Evolutionary conservation across 2,329 filamentous ascomycete genomes (phyloP), one percentile per base, ranked within the genome.

Genomic region (Penicillium sp.): DNA sequence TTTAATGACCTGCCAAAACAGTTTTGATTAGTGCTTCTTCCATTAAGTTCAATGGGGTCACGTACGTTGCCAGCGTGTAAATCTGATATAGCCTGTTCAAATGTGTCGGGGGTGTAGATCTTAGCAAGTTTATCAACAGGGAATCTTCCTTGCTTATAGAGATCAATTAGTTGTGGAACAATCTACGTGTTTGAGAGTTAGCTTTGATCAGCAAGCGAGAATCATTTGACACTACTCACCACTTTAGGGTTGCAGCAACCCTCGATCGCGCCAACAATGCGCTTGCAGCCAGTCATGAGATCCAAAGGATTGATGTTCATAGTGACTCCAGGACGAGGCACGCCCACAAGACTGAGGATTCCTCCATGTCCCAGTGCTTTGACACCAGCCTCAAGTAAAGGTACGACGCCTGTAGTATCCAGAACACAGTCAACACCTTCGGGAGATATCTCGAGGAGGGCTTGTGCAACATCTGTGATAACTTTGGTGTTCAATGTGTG

Each of bases 401-500:
- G 32, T 0, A 63, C 49, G 1, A 64, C 54, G 4, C 72, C 72
- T 4, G 66, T 73, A 5, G 67, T 70, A 36, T 75, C 72, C 13
- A 74, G 48, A 1, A 68, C 62, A 34, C 64, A 60, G 10, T 65
- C 65, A 11, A 70, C 67, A 0, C 66, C 67, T 27, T 57, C 61
- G 0, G 63, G 51, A 45, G 60, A 61, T 5, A 72, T 55, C 11
- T 66, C 60, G 40, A 64, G 59, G 8, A 77, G 48, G 0, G 59
- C 61, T 21, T 62, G 55, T 10, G 63, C 66, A 11, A 76, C 57
- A 47, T 72, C 59, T 0, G 53, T 40, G 4, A 62, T 52, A 8
- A 58, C 54, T 42, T 61, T 69, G 5, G 71, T 68, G 56, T 77
- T 74, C 45, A 79, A 57, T 0, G 62, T 66, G 29, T 74, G 61